phyloP scores from a whole-genome alignment of 2,329 filamentous ascomycete species.

The Pseudogymnoascus sp. region DNA sequence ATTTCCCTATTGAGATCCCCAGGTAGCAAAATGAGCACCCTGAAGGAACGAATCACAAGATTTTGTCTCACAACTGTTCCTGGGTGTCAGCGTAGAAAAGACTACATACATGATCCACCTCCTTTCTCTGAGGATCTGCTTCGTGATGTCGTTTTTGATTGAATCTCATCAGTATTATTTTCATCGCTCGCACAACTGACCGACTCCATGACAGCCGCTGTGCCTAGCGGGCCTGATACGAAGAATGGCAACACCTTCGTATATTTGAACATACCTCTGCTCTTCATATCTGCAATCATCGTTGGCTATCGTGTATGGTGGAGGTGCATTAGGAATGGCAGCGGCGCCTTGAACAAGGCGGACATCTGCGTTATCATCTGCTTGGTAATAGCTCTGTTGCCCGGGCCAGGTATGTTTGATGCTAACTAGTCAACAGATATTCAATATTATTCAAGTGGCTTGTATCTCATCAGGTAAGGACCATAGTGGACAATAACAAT shows the following conservation, averaged over 20 bases:
- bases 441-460: slow-evolving; percentile 7
- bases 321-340: slow-evolving; percentile 9
- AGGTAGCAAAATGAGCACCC: neutral
- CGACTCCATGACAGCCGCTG: too few relatives aligned
- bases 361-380: slow-evolving; percentile 9
- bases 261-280: slow-evolving; percentile 13
- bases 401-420: neutral
- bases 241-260: neutral
- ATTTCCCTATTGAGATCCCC: neutral
- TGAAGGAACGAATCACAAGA: neutral
- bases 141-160: neutral
- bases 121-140: neutral
- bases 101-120: slow-evolving; percentile 1
- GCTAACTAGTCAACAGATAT: slow-evolving; percentile 4
- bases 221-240: slow-evolving; percentile 8
- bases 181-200: neutral
- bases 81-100: neutral
- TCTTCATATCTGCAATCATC: slow-evolving; percentile 10
- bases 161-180: slow-evolving; percentile 4
- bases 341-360: slow-evolving; percentile 6
- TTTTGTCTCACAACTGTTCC: neutral
- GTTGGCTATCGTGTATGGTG: slow-evolving; percentile 14
- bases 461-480: slow-evolving; percentile 9
- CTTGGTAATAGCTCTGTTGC: neutral
- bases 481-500: neutral